Evolutionary conservation across 345 rosid genomes (phyloP), one percentile per base, ranked within the genome.

Genomic region (Salix caprea): DNA sequence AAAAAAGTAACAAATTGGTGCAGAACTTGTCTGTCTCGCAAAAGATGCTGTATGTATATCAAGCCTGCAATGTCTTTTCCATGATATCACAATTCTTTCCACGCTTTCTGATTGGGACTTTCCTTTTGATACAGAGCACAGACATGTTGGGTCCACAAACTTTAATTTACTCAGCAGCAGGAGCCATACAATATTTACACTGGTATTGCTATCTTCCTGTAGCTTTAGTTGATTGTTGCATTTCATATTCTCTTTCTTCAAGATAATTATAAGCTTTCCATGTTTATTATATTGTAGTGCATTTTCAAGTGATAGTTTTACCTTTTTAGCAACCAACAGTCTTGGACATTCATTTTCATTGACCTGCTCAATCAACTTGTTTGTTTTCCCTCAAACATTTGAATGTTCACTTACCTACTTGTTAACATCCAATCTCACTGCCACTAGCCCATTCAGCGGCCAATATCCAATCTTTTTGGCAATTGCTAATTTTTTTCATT

Each of bases 161-260:
- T 96, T 93, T 85, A 96, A 96, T 87, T 79, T 96, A 80, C 95
- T 87, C 56, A 96, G 99, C 94, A 96, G 99, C 90, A 85, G 99
- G 83, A 94, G 99, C 88, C 99, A 96, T 86, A 93, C 99, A 69
- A 92, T 96, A 83, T 96, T 96, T 82, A 96, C 98, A n/a, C 86
- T 96, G 96, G 99, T 96, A 93, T 70, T 74, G 67, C 82, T 76
- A 70, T 30, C 76, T 78, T 74, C 64, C 32, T 48, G 72, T 70
- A 72, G 26, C 42, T 60, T 39, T 79, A 46, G 64, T 79, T 76
- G 28, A 40, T 66, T 74, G 18, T 32, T 76, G 30, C 72, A 64
- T 71, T 77, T 83, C 10, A 14, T 36, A 9, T 77, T 75, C 61
- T 62, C 69, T 64, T 52, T 67, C 18, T 46, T 58, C 0, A 8